Evolutionary conservation across 2,329 filamentous ascomycete species (phyloP), one percentile per base, ranked within the genome.

Genomic region (Clonostachys rosea): DNA sequence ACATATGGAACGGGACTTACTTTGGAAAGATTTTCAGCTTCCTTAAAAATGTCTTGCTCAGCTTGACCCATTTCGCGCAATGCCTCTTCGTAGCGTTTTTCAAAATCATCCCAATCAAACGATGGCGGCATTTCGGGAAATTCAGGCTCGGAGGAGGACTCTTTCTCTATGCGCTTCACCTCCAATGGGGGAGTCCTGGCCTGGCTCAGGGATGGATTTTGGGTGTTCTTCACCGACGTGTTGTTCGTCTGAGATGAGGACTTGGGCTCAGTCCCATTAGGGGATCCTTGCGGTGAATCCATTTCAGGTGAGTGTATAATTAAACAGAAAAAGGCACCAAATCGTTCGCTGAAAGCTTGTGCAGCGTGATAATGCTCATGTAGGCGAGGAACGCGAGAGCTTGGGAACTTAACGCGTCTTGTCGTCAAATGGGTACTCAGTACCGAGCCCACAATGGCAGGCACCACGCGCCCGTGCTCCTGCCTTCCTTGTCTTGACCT

Each of bases 41-140:
- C 84, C 17, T 80, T 73, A 46, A 87, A 68, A 41, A 92, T 71
- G 33, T 79, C 71, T 41, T 75, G 74, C 60, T 96, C 90, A 3
- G 82, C 69, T 3, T 73, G 70, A 45, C 83, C 77, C 34, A 85
- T 79, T 39, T 83, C 74, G 13, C 72, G 66, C 56, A 95, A 78
- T 16, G 81, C 82, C 45, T 78, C 69, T 49, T 84, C 75, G 56
- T 91, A 95, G 40, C 81, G 79, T 2, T 70, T 60, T 63, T 91
- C 77, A 34, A 96, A 84, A n/a, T 85, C 78, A 4, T 84, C 73
- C 91, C 91, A 96, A 65, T 91, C 81, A 58, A 88, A 90, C 0
- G 59, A 68, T 46, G 70, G 66, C 50, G 89, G 67, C 45, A 69
- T 66, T 16, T 74, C 74, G 0, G 77, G 74, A 2, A 78, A 77